These are phyloP conservation scores for Incumbomyces lentus DNA, from an alignment of 2,329 filamentous ascomycete species.

Conservation along the genomic window DNA sequence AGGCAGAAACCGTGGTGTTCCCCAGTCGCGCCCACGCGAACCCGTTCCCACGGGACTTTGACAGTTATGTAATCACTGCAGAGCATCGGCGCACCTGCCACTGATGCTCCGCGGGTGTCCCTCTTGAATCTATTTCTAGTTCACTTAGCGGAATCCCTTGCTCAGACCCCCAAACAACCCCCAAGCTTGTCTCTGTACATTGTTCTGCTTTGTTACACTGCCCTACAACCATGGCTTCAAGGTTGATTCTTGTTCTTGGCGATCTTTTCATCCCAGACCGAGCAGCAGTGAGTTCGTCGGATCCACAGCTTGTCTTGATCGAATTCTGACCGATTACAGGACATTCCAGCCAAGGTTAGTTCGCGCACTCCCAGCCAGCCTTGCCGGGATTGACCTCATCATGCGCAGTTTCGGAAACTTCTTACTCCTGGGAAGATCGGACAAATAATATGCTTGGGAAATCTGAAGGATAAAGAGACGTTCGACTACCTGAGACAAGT, in stretches of 20 bases:
- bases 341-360: conserved; percentile 76
- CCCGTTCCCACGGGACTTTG: no score
- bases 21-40: no score
- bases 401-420: conserved; percentile 66
- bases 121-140: no score
- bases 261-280: conserved; percentile 90
- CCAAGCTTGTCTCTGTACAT: no score
- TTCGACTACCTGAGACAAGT: conserved; percentile 71
- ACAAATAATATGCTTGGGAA: conserved; percentile 69
- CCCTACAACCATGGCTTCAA: conserved; percentile 54
- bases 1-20: no score
- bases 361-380: neutral
- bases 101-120: no score
- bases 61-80: no score
- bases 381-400: conserved; percentile 3
- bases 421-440: conserved; percentile 74
- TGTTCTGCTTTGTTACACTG: no score
- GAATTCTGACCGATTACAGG: conserved; percentile 30
- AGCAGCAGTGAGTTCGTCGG: conserved; percentile 51
- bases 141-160: no score
- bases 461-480: conserved; percentile 67
- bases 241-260: conserved; percentile 82
- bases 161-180: no score
- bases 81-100: no score
- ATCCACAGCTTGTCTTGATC: conserved; percentile 8